A percentile compares a stretch with the other conserved stretches of the same genome.
Conservation (phyloP, 2,329 filamentous ascomycete genomes). For the Paracoccidioides lutzii region DNA sequence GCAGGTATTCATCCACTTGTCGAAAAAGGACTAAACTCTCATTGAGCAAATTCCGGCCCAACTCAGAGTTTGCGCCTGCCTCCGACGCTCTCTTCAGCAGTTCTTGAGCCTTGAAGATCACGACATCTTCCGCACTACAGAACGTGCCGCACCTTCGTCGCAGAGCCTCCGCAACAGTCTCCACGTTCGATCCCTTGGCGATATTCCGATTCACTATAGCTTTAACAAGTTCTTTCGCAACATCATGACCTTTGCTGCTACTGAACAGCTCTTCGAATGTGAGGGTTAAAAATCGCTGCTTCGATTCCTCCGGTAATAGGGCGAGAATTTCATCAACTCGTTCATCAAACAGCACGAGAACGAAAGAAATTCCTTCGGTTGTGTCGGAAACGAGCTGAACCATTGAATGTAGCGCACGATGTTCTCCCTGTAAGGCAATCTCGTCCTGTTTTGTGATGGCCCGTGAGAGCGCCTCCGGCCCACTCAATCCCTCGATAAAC, state of each 20-base stretch:
- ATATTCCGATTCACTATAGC: conserved; percentile 98
- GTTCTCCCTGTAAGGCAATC: conserved; percentile 81
- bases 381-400: conserved; percentile 78
- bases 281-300: conserved; percentile 57
- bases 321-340: conserved; percentile 76
- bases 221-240: conserved; percentile 90
- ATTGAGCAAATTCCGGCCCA: conserved; percentile 65
- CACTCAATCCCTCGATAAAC: conserved; percentile 88
- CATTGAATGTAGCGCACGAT: conserved; percentile 78
- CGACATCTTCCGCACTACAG: conserved; percentile 91
- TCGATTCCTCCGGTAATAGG: conserved; percentile 57
- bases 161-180: conserved; percentile 91
- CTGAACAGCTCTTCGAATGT: conserved; percentile 86
- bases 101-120: conserved; percentile 97
- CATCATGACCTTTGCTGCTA: conserved; percentile 62
- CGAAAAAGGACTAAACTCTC: conserved; percentile 83
- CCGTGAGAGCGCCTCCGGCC: conserved; percentile 69
- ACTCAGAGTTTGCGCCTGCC: conserved; percentile 59
- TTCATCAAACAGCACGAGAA: conserved; percentile 89
- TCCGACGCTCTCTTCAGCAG: conserved; percentile 80
- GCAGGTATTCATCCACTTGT: conserved; percentile 72
- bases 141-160: conserved; percentile 88
- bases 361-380: conserved; percentile 92
- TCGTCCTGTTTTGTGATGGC: conserved; percentile 78
- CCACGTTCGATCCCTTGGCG: conserved; percentile 89